These are phyloP conservation scores for Chrysosporium queenslandicum DNA, from an alignment of 2,329 filamentous ascomycete genomes.

Conservation along the genomic window DNA sequence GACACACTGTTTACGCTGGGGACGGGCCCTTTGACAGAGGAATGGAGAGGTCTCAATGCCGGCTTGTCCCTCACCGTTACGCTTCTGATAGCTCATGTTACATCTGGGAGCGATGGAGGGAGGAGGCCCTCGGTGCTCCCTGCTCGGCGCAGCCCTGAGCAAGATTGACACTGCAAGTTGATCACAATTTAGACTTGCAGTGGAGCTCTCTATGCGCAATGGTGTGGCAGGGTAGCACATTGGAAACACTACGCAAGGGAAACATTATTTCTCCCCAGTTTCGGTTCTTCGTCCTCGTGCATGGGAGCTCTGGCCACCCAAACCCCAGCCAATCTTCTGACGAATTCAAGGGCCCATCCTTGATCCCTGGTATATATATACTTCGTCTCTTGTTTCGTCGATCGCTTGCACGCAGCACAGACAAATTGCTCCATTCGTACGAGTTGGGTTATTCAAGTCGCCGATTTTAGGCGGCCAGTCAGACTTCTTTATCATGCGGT, in stretches of 20 bases:
- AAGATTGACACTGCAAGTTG: neutral
- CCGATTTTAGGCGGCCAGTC: neutral
- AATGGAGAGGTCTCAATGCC: neutral
- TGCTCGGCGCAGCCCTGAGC: too few species aligned
- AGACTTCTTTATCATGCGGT: constrained; percentile 11
- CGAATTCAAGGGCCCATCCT: neutral
- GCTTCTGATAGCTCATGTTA: neutral
- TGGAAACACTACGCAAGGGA: neutral
- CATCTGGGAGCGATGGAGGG: neutral
- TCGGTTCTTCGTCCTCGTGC: too few species aligned
- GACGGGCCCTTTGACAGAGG: neutral
- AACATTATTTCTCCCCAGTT: too few species aligned
- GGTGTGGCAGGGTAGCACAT: constrained; percentile 3
- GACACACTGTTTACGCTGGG: neutral
- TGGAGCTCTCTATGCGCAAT: neutral
- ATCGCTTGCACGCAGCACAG: neutral
- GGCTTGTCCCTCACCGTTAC: neutral
- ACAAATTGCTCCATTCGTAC: neutral
- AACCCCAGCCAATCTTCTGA: too few species aligned
- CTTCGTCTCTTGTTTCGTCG: neutral
- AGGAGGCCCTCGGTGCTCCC: neutral
- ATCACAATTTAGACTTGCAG: neutral
- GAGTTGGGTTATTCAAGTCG: neutral
- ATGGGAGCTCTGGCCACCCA: too few species aligned
- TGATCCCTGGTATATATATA: neutral